These are phyloP conservation scores for Trypanosoma congolense DNA, from an alignment of 208 protist species.

Conservation along the genomic window DNA sequence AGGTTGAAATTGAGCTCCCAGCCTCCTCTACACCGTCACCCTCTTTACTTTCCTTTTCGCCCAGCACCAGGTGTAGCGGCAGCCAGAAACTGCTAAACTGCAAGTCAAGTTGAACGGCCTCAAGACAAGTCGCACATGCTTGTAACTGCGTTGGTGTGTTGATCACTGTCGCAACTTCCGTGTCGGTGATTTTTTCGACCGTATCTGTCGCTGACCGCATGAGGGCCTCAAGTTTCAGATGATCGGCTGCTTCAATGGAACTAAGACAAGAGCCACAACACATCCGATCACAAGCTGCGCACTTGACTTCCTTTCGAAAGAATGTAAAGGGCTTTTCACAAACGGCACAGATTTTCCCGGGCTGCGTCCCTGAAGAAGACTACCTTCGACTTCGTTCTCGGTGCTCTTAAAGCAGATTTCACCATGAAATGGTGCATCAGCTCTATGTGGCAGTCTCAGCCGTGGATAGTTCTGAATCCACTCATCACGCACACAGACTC, in stretches of 20 bases:
- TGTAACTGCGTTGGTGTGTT: constrained; percentile 31
- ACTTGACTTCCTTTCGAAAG: constrained; percentile 57
- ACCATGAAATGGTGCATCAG: constrained; percentile 42
- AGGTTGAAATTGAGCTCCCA: neutral
- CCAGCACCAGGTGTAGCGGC: too few species aligned
- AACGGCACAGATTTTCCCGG: constrained; percentile 33
- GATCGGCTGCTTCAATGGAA: constrained; percentile 35
- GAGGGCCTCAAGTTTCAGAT: constrained; percentile 29
- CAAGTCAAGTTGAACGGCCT: constrained; percentile 38
- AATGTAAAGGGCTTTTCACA: constrained; percentile 70
- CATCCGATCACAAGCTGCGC: constrained; percentile 56
- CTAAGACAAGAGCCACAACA: constrained; percentile 60
- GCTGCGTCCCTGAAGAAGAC: neutral
- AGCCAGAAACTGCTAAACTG: constrained; percentile 61
- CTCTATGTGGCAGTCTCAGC: constrained; percentile 52
- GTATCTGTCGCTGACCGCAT: neutral
- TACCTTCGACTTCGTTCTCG: neutral
- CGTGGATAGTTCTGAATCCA: constrained; percentile 59
- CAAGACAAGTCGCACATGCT: constrained; percentile 67
- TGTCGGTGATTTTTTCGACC: neutral
- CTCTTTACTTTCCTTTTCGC: neutral
- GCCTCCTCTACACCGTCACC: neutral
- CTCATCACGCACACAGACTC: constrained; percentile 41
- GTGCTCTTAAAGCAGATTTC: constrained; percentile 23
- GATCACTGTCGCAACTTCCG: constrained; percentile 15